Percentiles rank a stretch among this genome's conserved stretches.
These are phyloP conservation scores for Papilionanthe hybrid DNA, from an alignment of 116 monocot genomes.

Conservation along the genomic window DNA sequence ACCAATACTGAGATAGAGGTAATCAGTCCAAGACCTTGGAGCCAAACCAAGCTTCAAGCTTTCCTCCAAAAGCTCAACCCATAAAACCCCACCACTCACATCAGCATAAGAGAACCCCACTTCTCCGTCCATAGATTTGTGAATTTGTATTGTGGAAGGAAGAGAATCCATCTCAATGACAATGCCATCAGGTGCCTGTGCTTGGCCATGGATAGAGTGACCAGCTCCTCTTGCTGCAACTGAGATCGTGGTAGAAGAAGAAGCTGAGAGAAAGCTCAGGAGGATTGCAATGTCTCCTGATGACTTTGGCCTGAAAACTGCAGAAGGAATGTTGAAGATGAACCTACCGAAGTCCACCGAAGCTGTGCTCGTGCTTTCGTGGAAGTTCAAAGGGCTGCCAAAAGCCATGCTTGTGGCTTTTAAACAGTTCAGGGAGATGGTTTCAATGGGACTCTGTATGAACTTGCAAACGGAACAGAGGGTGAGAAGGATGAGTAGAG, in stretches of 20 bases:
- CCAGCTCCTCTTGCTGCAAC: conserved; percentile 46
- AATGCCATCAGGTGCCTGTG: conserved; percentile 41
- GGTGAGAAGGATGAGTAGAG: conserved; percentile 30
- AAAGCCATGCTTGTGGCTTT: conserved; percentile 4
- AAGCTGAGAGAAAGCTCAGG: conserved; percentile 27
- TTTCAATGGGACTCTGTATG: conserved; percentile 49
- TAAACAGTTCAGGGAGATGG: conserved; percentile 31
- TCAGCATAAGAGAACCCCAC: conserved; percentile 28
- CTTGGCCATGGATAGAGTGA: conserved; percentile 48
- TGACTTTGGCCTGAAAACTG: conserved; percentile 33
- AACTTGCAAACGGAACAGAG: conserved; percentile 45
- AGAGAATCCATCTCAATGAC: conserved; percentile 40
- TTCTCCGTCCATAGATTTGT: conserved; percentile 6
- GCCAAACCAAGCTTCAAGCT: conserved; percentile 37
- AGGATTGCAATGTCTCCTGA: conserved; percentile 34
- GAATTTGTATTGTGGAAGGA: conserved; percentile 32
- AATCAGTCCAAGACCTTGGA: conserved; percentile 49
- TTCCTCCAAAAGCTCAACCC: conserved; percentile 39
- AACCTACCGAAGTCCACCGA: conserved; percentile 40
- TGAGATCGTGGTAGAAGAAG: conserved; percentile 22
- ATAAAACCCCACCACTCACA: conserved; percentile 40
- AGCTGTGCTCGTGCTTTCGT: conserved; percentile 24
- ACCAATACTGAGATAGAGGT: conserved; percentile 37
- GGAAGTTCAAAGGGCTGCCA: conserved; percentile 3
- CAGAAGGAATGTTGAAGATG: conserved; percentile 28